Evolutionary conservation across 2,329 filamentous ascomycete species (phyloP).

Genomic region (Diaporthe velutina): DNA sequence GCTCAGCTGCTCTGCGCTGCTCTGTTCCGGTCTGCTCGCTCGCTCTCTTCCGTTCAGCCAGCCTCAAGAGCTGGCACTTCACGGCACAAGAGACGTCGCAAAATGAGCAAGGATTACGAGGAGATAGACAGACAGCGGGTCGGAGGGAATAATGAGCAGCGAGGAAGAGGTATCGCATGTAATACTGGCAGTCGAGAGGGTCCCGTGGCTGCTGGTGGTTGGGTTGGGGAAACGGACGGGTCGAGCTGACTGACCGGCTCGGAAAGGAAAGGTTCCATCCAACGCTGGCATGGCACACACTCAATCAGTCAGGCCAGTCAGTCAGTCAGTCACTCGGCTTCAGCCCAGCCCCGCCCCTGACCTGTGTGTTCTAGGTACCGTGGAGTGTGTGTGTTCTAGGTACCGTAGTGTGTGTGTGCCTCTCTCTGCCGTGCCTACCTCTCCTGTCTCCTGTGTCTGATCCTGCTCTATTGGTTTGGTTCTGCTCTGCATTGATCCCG

Average conservation of each 20-base stretch:
- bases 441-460: background rate
- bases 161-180: background rate
- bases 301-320: constrained; percentile 2
- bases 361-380: too few relatives aligned
- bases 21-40: background rate
- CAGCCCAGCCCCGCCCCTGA: constrained; percentile 13
- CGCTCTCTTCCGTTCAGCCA: background rate
- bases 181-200: background rate
- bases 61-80: background rate
- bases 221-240: constrained; percentile 22
- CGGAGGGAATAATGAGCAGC: background rate
- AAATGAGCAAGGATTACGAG: background rate
- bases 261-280: constrained; percentile 24
- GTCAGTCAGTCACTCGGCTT: background rate
- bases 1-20: background rate
- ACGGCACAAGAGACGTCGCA: background rate
- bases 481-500: background rate
- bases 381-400: too few relatives aligned
- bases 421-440: background rate
- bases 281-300: background rate
- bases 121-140: background rate
- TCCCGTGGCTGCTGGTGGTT: constrained; percentile 8
- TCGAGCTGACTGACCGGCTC: constrained; percentile 28
- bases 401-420: too few relatives aligned
- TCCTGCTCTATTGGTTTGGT: constrained; percentile 5